Evolutionary conservation across 208 protist genomes (phyloP), one percentile per base, ranked within the genome.

Genomic region (Acanthamoeba quina): DNA sequence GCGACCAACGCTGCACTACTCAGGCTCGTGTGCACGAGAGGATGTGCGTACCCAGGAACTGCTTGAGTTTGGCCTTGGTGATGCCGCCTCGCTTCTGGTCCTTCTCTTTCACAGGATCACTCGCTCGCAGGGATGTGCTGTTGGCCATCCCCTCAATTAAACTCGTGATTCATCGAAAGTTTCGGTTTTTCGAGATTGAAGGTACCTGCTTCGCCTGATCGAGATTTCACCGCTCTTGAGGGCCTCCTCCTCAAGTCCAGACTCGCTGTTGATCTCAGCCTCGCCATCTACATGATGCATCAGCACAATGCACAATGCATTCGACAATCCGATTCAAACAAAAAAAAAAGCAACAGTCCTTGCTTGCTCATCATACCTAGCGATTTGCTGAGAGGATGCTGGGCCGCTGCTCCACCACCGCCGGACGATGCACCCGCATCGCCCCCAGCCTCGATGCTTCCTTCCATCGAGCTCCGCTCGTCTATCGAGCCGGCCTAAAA

Each of bases 11-110:
- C 15, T n/a, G 60, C 60, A 11, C 60, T 21, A 66, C 41, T 47
- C 41, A 7, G 4, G 64, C 64, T 37, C 6, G 13, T 72, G 13
- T 11, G 0, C 9, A 6, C 19, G 37, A 72, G 64, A n/a, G 64
- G 17, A 56, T 21, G 64, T 37, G 64, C 60, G 78, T 26, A 86
- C 78, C 78, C 3, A 86, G n/a, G 3, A 86, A 49, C 47, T 86
- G 78, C 49, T 86, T 86, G 78, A 86, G 19, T 29, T 86, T 49
- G 15, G 78, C 78, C 78, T 86, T 86, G 49, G 62, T 47, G 4
- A 86, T 86, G 78, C 78, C 78, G 3, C 78, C 78, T 19, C 52
- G 44, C 78, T 86, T 86, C 29, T 86, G 78, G n/a, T 86, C 78
- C 26, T 37, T 58, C 78, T 78, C 70, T 26, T 54, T 86, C 11